Evolutionary conservation across 192 early-diverging fungal genomes (phyloP).

Genomic region (Entomortierella lignicola): DNA sequence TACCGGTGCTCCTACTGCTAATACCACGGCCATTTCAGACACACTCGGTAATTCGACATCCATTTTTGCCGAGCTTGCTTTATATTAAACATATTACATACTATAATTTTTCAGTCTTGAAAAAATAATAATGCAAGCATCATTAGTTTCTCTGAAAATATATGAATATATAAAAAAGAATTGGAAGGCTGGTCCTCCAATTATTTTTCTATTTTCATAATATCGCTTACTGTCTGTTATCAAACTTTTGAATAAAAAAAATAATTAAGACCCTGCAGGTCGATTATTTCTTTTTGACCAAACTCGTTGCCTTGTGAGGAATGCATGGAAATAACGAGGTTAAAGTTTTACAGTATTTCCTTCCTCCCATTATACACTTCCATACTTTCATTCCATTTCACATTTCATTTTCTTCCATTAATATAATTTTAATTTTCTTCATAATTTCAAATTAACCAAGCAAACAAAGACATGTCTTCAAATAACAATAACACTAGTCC

Average conservation of each 20-base stretch:
- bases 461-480: conserved; percentile 1
- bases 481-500: background rate
- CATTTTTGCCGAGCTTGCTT: conserved; percentile 33
- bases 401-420: background rate
- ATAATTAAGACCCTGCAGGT: too few species aligned
- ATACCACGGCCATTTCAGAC: background rate
- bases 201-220: too few species aligned
- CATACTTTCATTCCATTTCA: too few species aligned
- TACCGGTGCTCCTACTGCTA: background rate
- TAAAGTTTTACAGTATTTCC: too few species aligned
- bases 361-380: too few species aligned
- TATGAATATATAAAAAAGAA: too few species aligned
- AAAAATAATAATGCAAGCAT: background rate
- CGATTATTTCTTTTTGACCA: too few species aligned
- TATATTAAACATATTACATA: conserved; percentile 35
- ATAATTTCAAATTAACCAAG: background rate
- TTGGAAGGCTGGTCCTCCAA: too few species aligned
- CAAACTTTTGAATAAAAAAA: too few species aligned
- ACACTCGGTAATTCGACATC: conserved; percentile 20
- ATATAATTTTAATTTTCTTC: background rate
- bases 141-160: background rate
- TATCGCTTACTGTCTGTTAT: too few species aligned
- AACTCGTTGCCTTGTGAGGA: too few species aligned
- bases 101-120: background rate
- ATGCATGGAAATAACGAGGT: too few species aligned